Evolutionary conservation across 2,329 filamentous ascomycete species (phyloP), one percentile per base, ranked within the genome.

Genomic region (Blastomyces emzantsi): DNA sequence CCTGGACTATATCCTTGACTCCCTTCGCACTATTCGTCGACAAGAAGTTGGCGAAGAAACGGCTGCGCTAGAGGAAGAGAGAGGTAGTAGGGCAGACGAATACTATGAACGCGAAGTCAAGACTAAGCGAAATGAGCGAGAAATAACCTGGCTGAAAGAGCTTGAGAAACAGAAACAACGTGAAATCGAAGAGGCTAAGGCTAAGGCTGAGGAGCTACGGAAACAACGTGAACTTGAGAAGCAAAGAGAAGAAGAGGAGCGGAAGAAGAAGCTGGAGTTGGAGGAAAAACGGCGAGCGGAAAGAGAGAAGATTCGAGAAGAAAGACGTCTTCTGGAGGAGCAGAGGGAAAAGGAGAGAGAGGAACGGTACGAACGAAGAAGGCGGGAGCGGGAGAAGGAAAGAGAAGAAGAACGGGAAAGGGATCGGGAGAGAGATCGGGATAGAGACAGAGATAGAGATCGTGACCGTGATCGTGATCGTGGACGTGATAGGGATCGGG

Each of bases 21-120:
- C 81, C 13, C 77, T 87, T 64, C 77, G 85, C 59, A 82, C 84
- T 15, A 83, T 86, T 62, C 79, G 85, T 55, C 75, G 77, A 11
- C 77, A 79, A 61, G 84, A 87, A 64, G 77, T 87, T 61, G 85
- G 85, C n/a, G 80, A 81, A 11, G 83, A 83, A 61, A 74, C 75
- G 7, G 83, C 84, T 6, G 73, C 75, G 0, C 79, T 81, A 60
- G 85, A 88, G 71, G 76, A 83, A 64, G 68, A 74, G 62, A 77
- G 77, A 51, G 85, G 85, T 2, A 80, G 76, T 66, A 87, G 84
- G 69, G 83, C 80, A 1, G 85, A 87, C 65, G 83, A 85, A 55
- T 82, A 84, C 43, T 87, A 86, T 71, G 80, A 78, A 13, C 75
- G 74, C 15, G 79, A 85, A 65, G 80, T 84, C 19, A 81, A 82